phyloP scores from a whole-genome alignment of 768 basidiomycete species.

The Calocybe cyanea region DNA sequence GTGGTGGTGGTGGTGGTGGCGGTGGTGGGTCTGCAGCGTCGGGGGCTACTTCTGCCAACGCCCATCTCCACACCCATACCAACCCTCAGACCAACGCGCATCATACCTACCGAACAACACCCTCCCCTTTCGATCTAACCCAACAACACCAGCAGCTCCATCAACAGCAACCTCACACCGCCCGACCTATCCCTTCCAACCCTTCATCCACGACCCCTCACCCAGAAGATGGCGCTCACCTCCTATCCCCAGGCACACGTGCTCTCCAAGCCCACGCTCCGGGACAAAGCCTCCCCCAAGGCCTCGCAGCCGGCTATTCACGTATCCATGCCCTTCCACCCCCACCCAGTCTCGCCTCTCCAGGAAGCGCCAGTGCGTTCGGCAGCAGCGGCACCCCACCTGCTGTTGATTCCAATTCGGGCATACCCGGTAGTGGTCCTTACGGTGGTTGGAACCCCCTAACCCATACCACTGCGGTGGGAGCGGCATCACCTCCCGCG shows the following conservation, averaged over 20 bases:
- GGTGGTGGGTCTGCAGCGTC: conserved; percentile 14
- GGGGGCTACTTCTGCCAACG: conserved; percentile 29
- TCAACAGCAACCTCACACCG: conserved; percentile 27
- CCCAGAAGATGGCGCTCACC: conserved; percentile 22
- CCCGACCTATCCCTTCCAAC: conserved; percentile 27
- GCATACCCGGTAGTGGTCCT: conserved; percentile 22
- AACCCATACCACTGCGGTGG: conserved; percentile 5
- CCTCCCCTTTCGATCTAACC: conserved; percentile 44
- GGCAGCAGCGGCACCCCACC: conserved; percentile 15
- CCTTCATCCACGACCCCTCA: conserved; percentile 7
- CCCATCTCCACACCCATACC: conserved; percentile 34
- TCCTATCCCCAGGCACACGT: conserved; percentile 65
- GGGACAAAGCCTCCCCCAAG: conserved; percentile 88
- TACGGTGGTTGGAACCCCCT: conserved; percentile 23
- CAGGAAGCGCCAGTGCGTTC: conserved; percentile 22
- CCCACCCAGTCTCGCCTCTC: conserved; percentile 31
- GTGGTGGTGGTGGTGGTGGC: conserved; percentile 13
- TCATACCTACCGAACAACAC: conserved; percentile 37
- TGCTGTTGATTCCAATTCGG: neutral
- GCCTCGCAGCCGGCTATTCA: conserved; percentile 87
- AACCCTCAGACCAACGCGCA: conserved; percentile 33
- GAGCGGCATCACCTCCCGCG: conserved; percentile 16
- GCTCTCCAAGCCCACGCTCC: conserved; percentile 87
- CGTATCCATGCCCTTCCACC: conserved; percentile 75
- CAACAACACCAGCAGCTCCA: conserved; percentile 22